Evolutionary conservation across 768 basidiomycete species (phyloP), one percentile per base, ranked within the genome.

Genomic region (Lactarius indigo): DNA sequence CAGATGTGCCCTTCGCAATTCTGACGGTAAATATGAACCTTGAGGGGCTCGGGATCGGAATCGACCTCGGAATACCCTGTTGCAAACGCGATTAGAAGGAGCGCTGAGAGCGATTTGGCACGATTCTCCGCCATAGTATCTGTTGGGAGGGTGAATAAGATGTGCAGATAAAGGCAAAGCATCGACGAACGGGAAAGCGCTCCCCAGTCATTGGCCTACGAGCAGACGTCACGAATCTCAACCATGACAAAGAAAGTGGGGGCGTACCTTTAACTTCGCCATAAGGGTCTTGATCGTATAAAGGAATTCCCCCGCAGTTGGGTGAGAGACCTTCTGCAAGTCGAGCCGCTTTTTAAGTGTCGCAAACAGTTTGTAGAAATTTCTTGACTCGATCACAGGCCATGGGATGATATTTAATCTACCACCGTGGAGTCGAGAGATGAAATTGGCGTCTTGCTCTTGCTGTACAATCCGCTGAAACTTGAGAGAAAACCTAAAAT

Each of bases 121-220:
- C 82, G 80, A 72, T 84, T 82, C 30, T 81, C 78, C 4, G 79
- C 80, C 74, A 84, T 78, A 1, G 80, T 83, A 76, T 84, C 82
- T 84, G 64, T 23, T 13, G 30, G 12, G 58, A 13, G 85, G 55
- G 86, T 86, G n/a, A n/a, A n/a, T n/a, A n/a, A n/a, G n/a, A n/a
- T n/a, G n/a, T n/a, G n/a, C n/a, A n/a, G n/a, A n/a, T n/a, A n/a
- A n/a, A n/a, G n/a, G n/a, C n/a, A n/a, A n/a, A n/a, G n/a, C n/a
- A n/a, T n/a, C n/a, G n/a, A n/a, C n/a, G n/a, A n/a, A n/a, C n/a
- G n/a, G n/a, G n/a, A n/a, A 61, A 88, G 76, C 0, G 86, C 79
- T 23, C 84, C 84, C 87, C 87, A 88, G 64, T 88, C 87, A 54
- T 87, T 86, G 1, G 83, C 79, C 86, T 87, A 59, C 15, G 6